Evolutionary conservation across 495 filamentous ascomycete species (phyloP).

Genomic region (Tirmania nivea): DNA sequence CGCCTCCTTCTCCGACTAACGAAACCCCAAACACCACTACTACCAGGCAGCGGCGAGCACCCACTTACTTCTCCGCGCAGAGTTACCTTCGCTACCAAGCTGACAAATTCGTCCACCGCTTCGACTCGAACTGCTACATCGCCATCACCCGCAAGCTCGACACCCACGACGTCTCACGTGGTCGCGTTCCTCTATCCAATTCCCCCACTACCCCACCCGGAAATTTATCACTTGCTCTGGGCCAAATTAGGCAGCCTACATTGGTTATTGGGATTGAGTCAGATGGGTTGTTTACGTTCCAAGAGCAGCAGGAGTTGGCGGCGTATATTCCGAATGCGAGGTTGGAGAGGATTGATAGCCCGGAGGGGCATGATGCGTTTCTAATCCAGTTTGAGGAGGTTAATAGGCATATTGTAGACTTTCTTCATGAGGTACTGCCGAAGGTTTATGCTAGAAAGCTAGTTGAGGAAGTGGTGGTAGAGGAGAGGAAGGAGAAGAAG

Average conservation of each 20-base stretch:
- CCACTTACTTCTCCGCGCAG: slow-evolving; percentile 90
- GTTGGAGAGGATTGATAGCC: slow-evolving; percentile 68
- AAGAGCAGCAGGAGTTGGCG: slow-evolving; percentile 81
- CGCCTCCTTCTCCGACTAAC: slow-evolving; percentile 1
- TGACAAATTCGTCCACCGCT: slow-evolving; percentile 86
- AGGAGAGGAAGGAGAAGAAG: slow-evolving; percentile 15
- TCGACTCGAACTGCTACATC: slow-evolving; percentile 97
- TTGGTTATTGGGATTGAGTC: slow-evolving; percentile 82
- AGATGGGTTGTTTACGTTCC: slow-evolving; percentile 89
- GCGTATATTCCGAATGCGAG: slow-evolving; percentile 55
- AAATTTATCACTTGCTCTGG: slow-evolving; percentile 47
- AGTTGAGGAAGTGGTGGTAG: slow-evolving; percentile 26
- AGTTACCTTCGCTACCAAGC: slow-evolving; percentile 97
- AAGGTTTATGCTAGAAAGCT: slow-evolving; percentile 47
- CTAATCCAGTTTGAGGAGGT: slow-evolving; percentile 93
- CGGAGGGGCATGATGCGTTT: slow-evolving; percentile 93
- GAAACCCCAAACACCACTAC: neutral
- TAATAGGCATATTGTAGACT: slow-evolving; percentile 64
- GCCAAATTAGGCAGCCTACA: slow-evolving; percentile 62
- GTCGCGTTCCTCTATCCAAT: slow-evolving; percentile 22
- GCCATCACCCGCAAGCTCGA: slow-evolving; percentile 98
- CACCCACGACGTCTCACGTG: slow-evolving; percentile 78
- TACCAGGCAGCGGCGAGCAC: slow-evolving; percentile 31
- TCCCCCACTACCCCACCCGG: slow-evolving; percentile 7
- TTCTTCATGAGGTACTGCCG: slow-evolving; percentile 60